phyloP scores from a whole-genome alignment of 371 early-diverging fungal species.

The Conidiobolus incongruus region DNA sequence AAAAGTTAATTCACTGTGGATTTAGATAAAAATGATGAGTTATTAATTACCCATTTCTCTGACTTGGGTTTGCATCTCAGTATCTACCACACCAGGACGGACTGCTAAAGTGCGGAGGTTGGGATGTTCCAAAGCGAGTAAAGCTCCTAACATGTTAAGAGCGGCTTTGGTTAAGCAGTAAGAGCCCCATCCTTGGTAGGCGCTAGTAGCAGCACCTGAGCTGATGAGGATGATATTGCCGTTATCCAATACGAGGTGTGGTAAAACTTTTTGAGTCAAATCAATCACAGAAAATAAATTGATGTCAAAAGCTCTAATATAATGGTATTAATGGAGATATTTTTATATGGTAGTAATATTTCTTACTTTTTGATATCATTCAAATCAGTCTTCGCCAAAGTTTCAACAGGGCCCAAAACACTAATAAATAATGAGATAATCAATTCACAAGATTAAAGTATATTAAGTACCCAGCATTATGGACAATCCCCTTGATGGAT shows the following conservation, averaged over 20 bases:
- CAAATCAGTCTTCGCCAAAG: not conserved
- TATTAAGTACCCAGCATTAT: slow-evolving; percentile 22
- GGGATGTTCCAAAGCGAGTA: slow-evolving; percentile 22
- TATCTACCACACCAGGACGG: slow-evolving; percentile 35
- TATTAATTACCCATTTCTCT: slow-evolving; percentile 11
- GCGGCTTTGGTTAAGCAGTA: slow-evolving; percentile 31
- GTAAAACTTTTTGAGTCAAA: slow-evolving; percentile 17
- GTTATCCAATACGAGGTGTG: slow-evolving; percentile 11
- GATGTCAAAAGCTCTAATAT: slow-evolving; percentile 14
- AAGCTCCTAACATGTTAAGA: slow-evolving; percentile 23
- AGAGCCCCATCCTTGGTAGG: slow-evolving; percentile 22
- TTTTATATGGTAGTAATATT: no score
- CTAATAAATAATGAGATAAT: no score
- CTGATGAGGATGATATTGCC: slow-evolving; percentile 13
- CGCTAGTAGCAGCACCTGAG: slow-evolving; percentile 18
- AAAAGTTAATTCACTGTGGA: no score
- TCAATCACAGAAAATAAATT: slow-evolving; percentile 20
- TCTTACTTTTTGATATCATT: no score
- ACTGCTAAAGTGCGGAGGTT: slow-evolving; percentile 15
- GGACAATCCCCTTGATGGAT: slow-evolving; percentile 19
- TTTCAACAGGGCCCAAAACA: no score
- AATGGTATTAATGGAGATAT: no score
- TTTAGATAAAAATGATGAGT: no score
- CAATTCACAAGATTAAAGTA: not conserved
- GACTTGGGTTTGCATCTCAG: slow-evolving; percentile 27